These are phyloP conservation scores for Elongisporangium prolatum DNA, from an alignment of 352 stramenopile species.

Conservation along the genomic window DNA sequence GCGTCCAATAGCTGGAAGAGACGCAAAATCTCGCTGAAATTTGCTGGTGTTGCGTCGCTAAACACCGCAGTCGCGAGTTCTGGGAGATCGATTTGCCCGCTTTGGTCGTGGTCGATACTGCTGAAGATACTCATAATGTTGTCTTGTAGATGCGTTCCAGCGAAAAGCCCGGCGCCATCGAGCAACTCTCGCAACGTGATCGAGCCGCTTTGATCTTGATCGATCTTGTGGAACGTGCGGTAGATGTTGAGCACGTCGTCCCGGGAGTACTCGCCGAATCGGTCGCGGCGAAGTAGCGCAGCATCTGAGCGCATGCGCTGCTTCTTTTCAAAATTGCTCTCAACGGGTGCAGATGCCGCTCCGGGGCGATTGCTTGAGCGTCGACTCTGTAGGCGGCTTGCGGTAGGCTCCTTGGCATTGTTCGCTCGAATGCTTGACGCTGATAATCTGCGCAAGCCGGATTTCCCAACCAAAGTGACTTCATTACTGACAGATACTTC, in stretches of 20 bases:
- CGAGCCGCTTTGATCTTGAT: slow-evolving; percentile 61
- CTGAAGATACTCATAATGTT: slow-evolving; percentile 75
- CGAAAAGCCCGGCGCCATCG: slow-evolving; percentile 52
- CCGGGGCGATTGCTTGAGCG: not conserved
- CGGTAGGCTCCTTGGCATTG: not conserved
- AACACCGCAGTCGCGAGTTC: slow-evolving; percentile 66
- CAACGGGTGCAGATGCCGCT: not conserved
- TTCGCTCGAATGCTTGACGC: not conserved
- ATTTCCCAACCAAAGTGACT: not conserved
- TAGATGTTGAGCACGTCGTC: slow-evolving; percentile 73
- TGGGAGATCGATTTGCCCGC: slow-evolving; percentile 63
- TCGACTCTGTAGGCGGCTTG: slow-evolving; percentile 2
- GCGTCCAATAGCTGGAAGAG: slow-evolving; percentile 50
- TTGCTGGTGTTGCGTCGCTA: slow-evolving; percentile 25
- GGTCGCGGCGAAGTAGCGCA: slow-evolving; percentile 50
- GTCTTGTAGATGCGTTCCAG: slow-evolving; percentile 55
- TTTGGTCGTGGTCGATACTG: slow-evolving; percentile 72
- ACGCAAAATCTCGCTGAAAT: slow-evolving; percentile 49
- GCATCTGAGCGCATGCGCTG: slow-evolving; percentile 56
- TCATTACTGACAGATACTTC: not conserved
- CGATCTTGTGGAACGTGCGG: slow-evolving; percentile 65
- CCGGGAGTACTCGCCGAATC: slow-evolving; percentile 57
- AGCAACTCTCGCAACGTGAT: slow-evolving; percentile 63
- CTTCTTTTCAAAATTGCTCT: slow-evolving; percentile 38
- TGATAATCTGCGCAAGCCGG: not conserved